Base-by-base conservation (phyloP, 2,329 filamentous ascomycete species). In the Trichophyton equinum region DNA sequence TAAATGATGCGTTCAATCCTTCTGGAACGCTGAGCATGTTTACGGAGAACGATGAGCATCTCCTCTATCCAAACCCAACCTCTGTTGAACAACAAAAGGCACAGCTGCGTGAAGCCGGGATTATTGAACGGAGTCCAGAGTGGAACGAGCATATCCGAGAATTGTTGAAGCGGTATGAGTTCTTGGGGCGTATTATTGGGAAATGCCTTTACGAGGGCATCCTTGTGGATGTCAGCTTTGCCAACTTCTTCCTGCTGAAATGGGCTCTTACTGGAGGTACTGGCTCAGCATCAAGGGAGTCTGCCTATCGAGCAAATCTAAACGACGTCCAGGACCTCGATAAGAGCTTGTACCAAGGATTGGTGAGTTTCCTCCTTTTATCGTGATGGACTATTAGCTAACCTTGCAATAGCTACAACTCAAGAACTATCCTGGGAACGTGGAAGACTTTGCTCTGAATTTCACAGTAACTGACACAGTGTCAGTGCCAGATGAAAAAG, bases 201-300 rank as follows among this genome's bases (percentile, higher is more conserved):
- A 99, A 99, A 72, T 99, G 94, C 74, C 79, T 99, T 69, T 99
- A 99, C 70, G 94, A 99, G 75, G 91, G 91, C 0, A 97, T 99
- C 51, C 80, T 99, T 2, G 86, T 97, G 55, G 91, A 99, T 73
- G 86, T 96, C 62, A 85, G 85, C 58, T 99, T 99, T 77, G 91
- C 92, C 0, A 86, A 89, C 0, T 99, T 99, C 77, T 99, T 99
- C 75, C 81, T 99, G 5, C 82, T 96, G 62, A 96, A 97, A 72
- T 99, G 94, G 94, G 85, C 91, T 1, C 81, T 92, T 59, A 85
- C 87, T 9, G 86, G 87, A 15, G 85, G 83, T 3, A 75, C 76
- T 25, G 80, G 81, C 15, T 79, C 84, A 38, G 82, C 85, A 1
- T 80, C 86, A 18, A 85, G 82, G 65, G 87, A 85, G 71, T 82